Evolutionary conservation across 2,329 filamentous ascomycete species (phyloP), one percentile per base, ranked within the genome.

Genomic region (Didymellaceae sp.): DNA sequence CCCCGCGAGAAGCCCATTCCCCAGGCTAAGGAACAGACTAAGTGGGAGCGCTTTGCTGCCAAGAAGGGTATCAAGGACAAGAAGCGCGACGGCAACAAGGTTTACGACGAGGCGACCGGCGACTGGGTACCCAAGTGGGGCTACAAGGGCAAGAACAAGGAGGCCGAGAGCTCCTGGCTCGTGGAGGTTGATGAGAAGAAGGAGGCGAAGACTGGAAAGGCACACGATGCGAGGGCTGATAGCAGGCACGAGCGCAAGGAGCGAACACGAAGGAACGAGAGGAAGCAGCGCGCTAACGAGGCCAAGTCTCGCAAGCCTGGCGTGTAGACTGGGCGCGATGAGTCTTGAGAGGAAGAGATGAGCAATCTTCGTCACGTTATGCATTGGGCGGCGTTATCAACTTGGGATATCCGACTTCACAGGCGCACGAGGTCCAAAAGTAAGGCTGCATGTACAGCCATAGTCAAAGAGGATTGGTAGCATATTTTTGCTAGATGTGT

Each of bases 31-130:
- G 80, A 87, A 49, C 88, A 88, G 62, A 97, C 93, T 52, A 96
- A 91, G 74, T 99, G 94, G 94, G 88, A 96, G 79, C 85, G 88
- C 68, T 99, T 99, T 78, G 94, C 94, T 35, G 88, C 86, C 74
- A 96, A 96, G 85, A 96, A 97, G 82, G 94, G 94, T 47, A 97
- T 99, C 77, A 90, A 89, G 78, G 86, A 86, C 75, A 96, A 92
- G 83, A 88, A 85, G 61, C 85, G 88, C 61, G 91, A 94, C 71
- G 82, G 85, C 73, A 88, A 96, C 77, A 77, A 92, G 65, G 85
- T 88, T 48, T 97, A 87, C 74, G 91, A 97, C 74, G 90, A 96
- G 75, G 85, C 82, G 52, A 89, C 80, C 24, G 89, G 90, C 59
- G 89, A 94, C 72, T 97, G 91, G 91, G 89, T 91, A 70, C 88